phyloP scores from a whole-genome alignment of 768 basidiomycete species.

The Panaeolus cyanescens region DNA sequence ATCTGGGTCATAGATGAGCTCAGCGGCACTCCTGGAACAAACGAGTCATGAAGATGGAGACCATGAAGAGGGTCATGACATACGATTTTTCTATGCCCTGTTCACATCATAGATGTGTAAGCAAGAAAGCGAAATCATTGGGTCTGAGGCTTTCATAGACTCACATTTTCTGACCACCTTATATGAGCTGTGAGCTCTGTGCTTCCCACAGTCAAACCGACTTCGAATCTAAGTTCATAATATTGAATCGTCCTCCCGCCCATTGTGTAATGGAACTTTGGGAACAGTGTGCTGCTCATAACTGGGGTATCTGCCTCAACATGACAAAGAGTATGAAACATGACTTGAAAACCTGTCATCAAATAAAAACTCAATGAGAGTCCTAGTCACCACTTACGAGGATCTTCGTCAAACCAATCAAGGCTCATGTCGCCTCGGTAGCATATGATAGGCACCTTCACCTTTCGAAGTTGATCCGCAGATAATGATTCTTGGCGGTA shows the following conservation, averaged over 20 bases:
- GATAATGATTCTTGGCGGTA: neutral
- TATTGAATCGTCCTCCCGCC: conserved; percentile 11
- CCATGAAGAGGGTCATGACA: too few species aligned
- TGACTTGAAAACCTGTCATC: conserved; percentile 13
- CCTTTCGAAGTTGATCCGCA: neutral
- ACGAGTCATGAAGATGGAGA: neutral
- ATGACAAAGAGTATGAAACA: conserved; percentile 21
- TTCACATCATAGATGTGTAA: neutral
- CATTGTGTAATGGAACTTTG: conserved; percentile 3
- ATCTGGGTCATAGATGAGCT: conserved; percentile 23
- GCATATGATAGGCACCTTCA: conserved; percentile 15
- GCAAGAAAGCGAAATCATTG: neutral
- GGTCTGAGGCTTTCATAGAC: neutral
- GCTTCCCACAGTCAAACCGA: conserved; percentile 43
- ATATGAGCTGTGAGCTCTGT: conserved; percentile 49
- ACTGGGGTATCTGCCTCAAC: conserved; percentile 20
- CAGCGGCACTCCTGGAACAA: conserved; percentile 31
- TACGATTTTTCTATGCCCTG: neutral
- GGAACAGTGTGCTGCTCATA: neutral
- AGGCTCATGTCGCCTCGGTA: conserved; percentile 20
- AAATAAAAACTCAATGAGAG: neutral
- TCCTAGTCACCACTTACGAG: conserved; percentile 8
- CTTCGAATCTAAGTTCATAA: conserved; percentile 31
- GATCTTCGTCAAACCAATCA: conserved; percentile 21
- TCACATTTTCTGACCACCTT: conserved; percentile 42